Conservation (phyloP, 2,329 filamentous ascomycete genomes). For the Trichoderma pleuroti region DNA sequence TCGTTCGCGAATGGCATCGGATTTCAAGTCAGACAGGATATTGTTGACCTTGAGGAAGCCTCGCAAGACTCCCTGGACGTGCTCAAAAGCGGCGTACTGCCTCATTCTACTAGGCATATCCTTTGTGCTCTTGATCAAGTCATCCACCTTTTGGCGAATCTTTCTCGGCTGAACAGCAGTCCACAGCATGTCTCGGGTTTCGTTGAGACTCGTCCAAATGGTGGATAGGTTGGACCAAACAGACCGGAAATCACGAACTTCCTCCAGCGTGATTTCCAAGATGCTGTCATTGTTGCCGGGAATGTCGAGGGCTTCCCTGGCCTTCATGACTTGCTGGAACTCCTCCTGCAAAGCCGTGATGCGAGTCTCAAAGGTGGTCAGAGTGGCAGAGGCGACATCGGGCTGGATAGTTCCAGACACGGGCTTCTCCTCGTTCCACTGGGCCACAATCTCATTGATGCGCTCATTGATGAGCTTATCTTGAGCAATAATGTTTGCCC, state of each 20-base stretch:
- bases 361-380: constrained; percentile 77
- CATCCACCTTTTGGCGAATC: constrained; percentile 82
- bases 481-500: constrained; percentile 91
- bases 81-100: constrained; percentile 99
- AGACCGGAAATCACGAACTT: constrained; percentile 97
- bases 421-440: constrained; percentile 97
- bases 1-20: constrained; percentile 90
- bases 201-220: constrained; percentile 94
- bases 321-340: constrained; percentile 88
- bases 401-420: constrained; percentile 92
- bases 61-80: constrained; percentile 87
- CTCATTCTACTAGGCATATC: constrained; percentile 99
- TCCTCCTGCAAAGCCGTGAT: constrained; percentile 84
- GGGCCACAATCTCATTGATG: constrained; percentile 75
- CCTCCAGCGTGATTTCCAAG: constrained; percentile 83
- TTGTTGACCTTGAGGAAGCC: constrained; percentile 88
- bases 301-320: constrained; percentile 93
- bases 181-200: constrained; percentile 90
- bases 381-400: constrained; percentile 77
- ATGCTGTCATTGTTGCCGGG: constrained; percentile 74
- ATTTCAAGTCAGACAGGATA: constrained; percentile 85
- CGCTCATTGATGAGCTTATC: constrained; percentile 88
- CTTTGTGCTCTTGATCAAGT: constrained; percentile 94
- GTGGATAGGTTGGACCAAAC: constrained; percentile 95
- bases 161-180: constrained; percentile 93